Percentiles rank a stretch among this genome's conserved stretches.
These are phyloP conservation scores for Cordia subcordata DNA, from an alignment of 257 asterid species.

Conservation along the genomic window DNA sequence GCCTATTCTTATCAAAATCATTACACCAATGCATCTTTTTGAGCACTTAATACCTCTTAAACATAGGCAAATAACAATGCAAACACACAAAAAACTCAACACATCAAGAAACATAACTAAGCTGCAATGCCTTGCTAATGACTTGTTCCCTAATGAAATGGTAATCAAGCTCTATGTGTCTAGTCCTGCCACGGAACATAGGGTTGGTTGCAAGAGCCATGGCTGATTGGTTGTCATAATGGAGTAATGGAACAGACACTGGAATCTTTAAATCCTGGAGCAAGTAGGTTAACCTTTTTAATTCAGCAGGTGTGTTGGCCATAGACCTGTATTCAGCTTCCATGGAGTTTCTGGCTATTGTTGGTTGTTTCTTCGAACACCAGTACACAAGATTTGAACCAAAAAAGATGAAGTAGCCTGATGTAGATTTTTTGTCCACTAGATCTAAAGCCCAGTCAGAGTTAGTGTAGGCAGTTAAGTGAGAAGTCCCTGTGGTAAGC, in stretches of 20 bases:
- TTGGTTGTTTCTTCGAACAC: not conserved
- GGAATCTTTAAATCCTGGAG: not conserved
- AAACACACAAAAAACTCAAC: no score
- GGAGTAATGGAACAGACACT: not conserved
- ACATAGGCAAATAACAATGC: no score
- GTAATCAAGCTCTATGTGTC: conserved; percentile 1
- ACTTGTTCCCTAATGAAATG: not conserved
- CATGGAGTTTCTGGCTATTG: not conserved
- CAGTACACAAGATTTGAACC: not conserved
- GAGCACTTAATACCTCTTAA: no score
- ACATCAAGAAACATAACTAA: no score
- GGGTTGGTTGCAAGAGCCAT: not conserved
- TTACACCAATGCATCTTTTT: no score
- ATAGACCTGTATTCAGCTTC: not conserved
- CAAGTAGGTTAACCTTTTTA: not conserved
- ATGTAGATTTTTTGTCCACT: not conserved
- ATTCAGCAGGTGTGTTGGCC: not conserved
- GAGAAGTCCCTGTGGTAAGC: no score
- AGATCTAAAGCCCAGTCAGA: not conserved
- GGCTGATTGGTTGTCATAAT: not conserved
- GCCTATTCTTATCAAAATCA: no score
- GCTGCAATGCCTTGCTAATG: no score
- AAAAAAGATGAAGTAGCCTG: not conserved
- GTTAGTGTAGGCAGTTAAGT: no score
- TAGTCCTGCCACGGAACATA: not conserved